phyloP scores from a whole-genome alignment of 768 basidiomycete genomes.

The Cystobasidium tubakii region DNA sequence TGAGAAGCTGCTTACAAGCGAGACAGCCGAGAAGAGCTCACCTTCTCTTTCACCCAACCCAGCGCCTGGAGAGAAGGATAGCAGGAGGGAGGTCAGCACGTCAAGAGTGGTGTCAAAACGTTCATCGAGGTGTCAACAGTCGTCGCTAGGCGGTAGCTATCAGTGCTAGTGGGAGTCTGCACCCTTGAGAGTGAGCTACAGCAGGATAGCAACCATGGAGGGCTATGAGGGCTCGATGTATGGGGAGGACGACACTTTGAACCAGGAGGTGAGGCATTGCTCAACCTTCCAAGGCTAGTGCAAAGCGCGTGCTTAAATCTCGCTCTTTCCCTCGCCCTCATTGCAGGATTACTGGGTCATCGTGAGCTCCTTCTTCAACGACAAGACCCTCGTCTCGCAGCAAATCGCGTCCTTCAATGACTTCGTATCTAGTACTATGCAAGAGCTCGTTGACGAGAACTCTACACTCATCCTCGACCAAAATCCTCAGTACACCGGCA shows the following conservation, averaged over 20 bases:
- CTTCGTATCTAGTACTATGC: slow-evolving; percentile 99
- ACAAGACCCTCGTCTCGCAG: slow-evolving; percentile 94
- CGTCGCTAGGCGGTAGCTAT: too few relatives aligned
- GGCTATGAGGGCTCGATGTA: slow-evolving; percentile 35
- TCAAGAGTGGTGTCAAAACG: not conserved
- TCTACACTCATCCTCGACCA: slow-evolving; percentile 93
- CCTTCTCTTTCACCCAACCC: not conserved
- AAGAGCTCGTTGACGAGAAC: slow-evolving; percentile 95
- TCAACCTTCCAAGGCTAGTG: too few relatives aligned
- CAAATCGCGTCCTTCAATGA: slow-evolving; percentile 98
- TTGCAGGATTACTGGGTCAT: slow-evolving; percentile 86
- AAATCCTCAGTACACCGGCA: slow-evolving; percentile 89
- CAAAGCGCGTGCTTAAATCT: too few relatives aligned
- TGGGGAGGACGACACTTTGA: slow-evolving; percentile 21
- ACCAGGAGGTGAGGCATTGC: slow-evolving; percentile 22
- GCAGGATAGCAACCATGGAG: slow-evolving; percentile 19
- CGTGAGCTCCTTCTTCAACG: slow-evolving; percentile 92
- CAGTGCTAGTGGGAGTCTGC: not conserved
- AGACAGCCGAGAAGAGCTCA: not conserved
- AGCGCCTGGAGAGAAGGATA: not conserved
- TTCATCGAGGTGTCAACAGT: too few relatives aligned
- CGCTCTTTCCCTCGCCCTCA: too few relatives aligned
- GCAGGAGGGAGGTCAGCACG: not conserved
- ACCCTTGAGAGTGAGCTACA: not conserved
- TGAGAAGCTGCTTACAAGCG: not conserved